These are phyloP conservation scores for Brassica napus DNA, from an alignment of 345 rosid genomes.

Conservation along the genomic window Da-Ae NC_063437.1:13098001-13098500, in stretches of 20 bases:
- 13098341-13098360: not conserved
- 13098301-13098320: slow-evolving; percentile 21
- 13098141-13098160: not conserved
- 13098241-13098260: slow-evolving; percentile 8
- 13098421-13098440: slow-evolving; percentile 30
- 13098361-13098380: slow-evolving; percentile 25
- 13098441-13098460: slow-evolving; percentile 22
- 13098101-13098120: not conserved
- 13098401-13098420: slow-evolving; percentile 29
- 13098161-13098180: not conserved
- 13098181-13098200: not conserved
- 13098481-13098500: slow-evolving; percentile 13
- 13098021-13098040: not conserved
- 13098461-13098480: not conserved
- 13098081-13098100: not conserved
- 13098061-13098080: not conserved
- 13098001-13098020: not conserved
- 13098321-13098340: slow-evolving; percentile 34
- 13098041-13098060: not conserved
- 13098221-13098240: not conserved
- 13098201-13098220: not conserved
- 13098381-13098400: slow-evolving; percentile 9
- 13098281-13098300: not conserved
- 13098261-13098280: slow-evolving; percentile 4
- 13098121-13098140: not conserved